Conservation (phyloP, 129 eudicot genomes). For the Gnaphalium uliginosum region DNA sequence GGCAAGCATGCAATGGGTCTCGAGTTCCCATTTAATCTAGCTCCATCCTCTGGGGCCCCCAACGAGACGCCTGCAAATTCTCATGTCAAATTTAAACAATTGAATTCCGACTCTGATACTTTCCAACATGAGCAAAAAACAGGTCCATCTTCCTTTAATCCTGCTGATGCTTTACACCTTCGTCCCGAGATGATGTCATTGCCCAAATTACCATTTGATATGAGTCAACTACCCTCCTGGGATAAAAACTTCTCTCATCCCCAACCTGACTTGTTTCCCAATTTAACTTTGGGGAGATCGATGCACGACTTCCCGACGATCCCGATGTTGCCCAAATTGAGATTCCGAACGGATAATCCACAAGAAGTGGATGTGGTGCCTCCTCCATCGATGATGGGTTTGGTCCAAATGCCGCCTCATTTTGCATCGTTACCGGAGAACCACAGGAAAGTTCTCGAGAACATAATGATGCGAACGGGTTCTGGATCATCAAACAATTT, state of each 20-base stretch:
- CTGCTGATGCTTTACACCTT: slow-evolving; percentile 31
- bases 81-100: slow-evolving; percentile 36
- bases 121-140: slow-evolving; percentile 34
- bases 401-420: slow-evolving; percentile 56
- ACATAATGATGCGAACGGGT: slow-evolving; percentile 80
- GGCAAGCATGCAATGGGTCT: slow-evolving; percentile 42
- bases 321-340: slow-evolving; percentile 67
- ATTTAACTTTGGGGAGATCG: slow-evolving; percentile 64
- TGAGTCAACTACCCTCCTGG: slow-evolving; percentile 49
- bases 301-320: slow-evolving; percentile 42
- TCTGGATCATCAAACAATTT: slow-evolving; percentile 59
- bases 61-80: slow-evolving; percentile 43
- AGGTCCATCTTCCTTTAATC: slow-evolving; percentile 38
- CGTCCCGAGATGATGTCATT: slow-evolving; percentile 39
- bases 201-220: slow-evolving; percentile 70
- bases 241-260: slow-evolving; percentile 36
- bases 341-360: slow-evolving; percentile 40
- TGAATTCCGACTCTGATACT: slow-evolving; percentile 33
- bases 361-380: slow-evolving; percentile 50
- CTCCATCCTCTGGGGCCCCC: slow-evolving; percentile 36
- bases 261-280: slow-evolving; percentile 58
- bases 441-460: slow-evolving; percentile 87
- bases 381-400: slow-evolving; percentile 39
- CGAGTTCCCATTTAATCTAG: slow-evolving; percentile 56
- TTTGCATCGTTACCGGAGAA: slow-evolving; percentile 73